Conservation (phyloP, 2,329 filamentous ascomycete genomes). For the Aspergillus aculeatus region DNA sequence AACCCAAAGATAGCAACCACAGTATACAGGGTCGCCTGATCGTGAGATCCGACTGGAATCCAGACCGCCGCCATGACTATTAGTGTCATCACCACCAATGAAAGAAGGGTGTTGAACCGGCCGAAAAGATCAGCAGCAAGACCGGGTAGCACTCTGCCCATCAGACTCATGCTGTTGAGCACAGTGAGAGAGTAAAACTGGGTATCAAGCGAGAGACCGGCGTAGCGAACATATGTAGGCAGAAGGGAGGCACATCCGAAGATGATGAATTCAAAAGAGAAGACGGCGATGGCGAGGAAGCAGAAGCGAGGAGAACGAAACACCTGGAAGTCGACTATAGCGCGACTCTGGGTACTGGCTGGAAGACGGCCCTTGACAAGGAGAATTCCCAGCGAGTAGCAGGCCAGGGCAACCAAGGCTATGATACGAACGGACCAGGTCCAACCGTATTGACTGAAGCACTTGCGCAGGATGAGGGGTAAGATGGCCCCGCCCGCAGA, state of each 20-base stretch:
- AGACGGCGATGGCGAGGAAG: slow-evolving; percentile 45
- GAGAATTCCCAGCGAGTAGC: slow-evolving; percentile 31
- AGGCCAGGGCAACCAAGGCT: slow-evolving; percentile 37
- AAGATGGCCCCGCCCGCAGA: slow-evolving; percentile 40
- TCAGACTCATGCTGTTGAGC: slow-evolving; percentile 44
- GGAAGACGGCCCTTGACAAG: slow-evolving; percentile 38
- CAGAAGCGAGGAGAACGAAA: slow-evolving; percentile 45
- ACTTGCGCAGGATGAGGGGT: slow-evolving; percentile 33
- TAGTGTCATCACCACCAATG: slow-evolving; percentile 37
- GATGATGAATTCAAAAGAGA: slow-evolving; percentile 51
- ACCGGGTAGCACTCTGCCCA: slow-evolving; percentile 48
- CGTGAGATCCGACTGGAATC: slow-evolving; percentile 46
- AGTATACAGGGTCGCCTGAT: slow-evolving; percentile 42
- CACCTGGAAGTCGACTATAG: slow-evolving; percentile 41
- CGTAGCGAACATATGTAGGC: slow-evolving; percentile 45
- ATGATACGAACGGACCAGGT: slow-evolving; percentile 38
- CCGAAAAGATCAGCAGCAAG: slow-evolving; percentile 46
- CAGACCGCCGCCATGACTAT: slow-evolving; percentile 46
- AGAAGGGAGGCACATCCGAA: slow-evolving; percentile 50
- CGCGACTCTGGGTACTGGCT: slow-evolving; percentile 24
- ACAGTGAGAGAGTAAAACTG: slow-evolving; percentile 49
- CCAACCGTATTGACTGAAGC: slow-evolving; percentile 33
- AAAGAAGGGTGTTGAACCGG: slow-evolving; percentile 47
- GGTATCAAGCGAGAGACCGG: slow-evolving; percentile 38
- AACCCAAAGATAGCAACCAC: slow-evolving; percentile 51